These are phyloP conservation scores for Boletus fagicola DNA, from an alignment of 768 basidiomycete species.

Conservation along the genomic window DNA sequence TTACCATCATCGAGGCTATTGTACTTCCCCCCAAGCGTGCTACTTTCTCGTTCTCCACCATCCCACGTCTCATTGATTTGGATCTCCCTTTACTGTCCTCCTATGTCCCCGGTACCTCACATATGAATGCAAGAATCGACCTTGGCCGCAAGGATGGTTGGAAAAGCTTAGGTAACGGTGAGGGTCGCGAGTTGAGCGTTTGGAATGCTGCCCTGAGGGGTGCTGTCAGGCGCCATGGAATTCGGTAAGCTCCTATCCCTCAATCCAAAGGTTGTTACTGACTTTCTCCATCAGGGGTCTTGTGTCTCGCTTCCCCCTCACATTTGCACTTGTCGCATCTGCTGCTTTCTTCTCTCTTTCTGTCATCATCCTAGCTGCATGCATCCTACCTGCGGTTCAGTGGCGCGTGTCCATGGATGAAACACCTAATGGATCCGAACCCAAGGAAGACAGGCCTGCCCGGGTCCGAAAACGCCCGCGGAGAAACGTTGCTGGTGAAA, in stretches of 20 bases:
- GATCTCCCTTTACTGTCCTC: constrained; percentile 57
- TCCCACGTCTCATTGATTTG: constrained; percentile 44
- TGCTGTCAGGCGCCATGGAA: constrained; percentile 59
- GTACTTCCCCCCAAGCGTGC: constrained; percentile 41
- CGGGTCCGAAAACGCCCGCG: constrained; percentile 32
- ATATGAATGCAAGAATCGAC: constrained; percentile 59
- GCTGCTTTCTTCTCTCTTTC: constrained; percentile 48
- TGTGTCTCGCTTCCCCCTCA: constrained; percentile 65
- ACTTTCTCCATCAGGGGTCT: constrained; percentile 49
- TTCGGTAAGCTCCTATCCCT: constrained; percentile 51
- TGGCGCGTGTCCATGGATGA: constrained; percentile 23
- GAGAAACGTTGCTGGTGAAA: constrained; percentile 20
- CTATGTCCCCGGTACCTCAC: constrained; percentile 47
- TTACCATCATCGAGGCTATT: constrained; percentile 49
- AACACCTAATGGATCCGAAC: background rate
- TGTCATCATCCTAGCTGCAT: constrained; percentile 45
- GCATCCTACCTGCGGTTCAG: constrained; percentile 48
- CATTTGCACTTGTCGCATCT: constrained; percentile 48
- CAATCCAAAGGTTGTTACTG: background rate
- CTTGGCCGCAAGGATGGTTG: constrained; percentile 74
- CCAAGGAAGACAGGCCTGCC: constrained; percentile 22
- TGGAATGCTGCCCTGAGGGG: constrained; percentile 61
- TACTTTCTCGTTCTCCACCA: constrained; percentile 37
- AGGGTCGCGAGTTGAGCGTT: constrained; percentile 73
- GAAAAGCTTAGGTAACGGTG: constrained; percentile 64